These are phyloP conservation scores for Calonectria naviculata DNA, from an alignment of 2,329 filamentous ascomycete genomes.

Conservation along the genomic window DNA sequence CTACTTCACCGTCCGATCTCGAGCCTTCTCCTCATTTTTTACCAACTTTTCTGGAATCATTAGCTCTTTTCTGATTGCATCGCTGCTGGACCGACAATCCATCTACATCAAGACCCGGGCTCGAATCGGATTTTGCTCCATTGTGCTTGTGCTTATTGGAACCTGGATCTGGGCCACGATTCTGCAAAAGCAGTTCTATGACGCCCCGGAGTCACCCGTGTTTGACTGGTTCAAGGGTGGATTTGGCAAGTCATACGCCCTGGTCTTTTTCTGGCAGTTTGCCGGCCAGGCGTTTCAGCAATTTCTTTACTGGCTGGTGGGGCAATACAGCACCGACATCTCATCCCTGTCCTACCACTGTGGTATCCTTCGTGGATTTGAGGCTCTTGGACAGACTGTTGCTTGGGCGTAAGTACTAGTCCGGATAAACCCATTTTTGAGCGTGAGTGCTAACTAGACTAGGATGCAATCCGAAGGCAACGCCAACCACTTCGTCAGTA, in stretches of 20 bases:
- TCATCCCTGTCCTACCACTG: not conserved
- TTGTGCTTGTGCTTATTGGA: not conserved
- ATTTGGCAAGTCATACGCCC: conserved; percentile 28
- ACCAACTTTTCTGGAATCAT: conserved; percentile 21
- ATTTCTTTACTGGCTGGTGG: conserved; percentile 21
- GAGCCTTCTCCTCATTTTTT: conserved; percentile 19
- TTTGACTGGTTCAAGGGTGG: conserved; percentile 30
- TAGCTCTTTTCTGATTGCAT: conserved; percentile 13
- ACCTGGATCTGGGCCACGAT: not conserved
- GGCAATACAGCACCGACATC: conserved; percentile 16
- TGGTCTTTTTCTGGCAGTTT: conserved; percentile 35
- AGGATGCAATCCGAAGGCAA: conserved; percentile 1
- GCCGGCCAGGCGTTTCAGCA: conserved; percentile 30
- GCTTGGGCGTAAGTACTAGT: not conserved
- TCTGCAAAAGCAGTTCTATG: not conserved
- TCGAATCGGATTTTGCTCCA: not conserved
- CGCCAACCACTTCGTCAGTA: not conserved
- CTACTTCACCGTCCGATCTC: conserved; percentile 22
- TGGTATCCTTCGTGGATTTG: not conserved
- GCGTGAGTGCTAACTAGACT: not conserved
- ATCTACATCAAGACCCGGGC: conserved; percentile 30
- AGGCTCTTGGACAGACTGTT: not conserved
- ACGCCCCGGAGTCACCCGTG: not conserved
- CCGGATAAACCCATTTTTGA: not conserved
- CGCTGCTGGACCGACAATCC: conserved; percentile 27